Evolutionary conservation across 75 land plant species (phyloP), one percentile per base, ranked within the genome.

Genomic region (Pinus tabuliformis): DNA sequence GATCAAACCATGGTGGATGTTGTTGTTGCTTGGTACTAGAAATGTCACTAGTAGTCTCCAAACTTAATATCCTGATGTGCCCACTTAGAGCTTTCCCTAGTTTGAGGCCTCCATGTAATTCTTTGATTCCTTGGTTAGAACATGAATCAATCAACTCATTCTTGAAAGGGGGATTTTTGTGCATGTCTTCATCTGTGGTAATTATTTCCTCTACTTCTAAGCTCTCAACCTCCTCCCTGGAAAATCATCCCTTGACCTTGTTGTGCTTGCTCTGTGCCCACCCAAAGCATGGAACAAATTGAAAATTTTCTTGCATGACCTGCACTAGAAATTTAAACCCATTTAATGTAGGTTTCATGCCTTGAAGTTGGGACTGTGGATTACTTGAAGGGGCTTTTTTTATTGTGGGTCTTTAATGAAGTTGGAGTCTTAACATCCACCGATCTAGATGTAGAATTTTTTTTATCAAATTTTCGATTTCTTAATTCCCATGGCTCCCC

Each of bases 191-290:
- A 8, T 68, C 71, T 1, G 45, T 68, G n/a, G 71, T 68, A 21
- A 68, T 68, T 1, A 68, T 68, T 68, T 68, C 71, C 49, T 68
- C 71, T 2, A 4, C 71, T 45, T 45, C 49, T 8, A 45, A 45
- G 18, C 37, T 18, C 11, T 68, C 71, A 22, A 18, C 49, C 3
- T 68, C 71, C 22, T 68, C 45, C 71, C 39, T 68, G 49, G 71
- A 49, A 14, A 39, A 73, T 26, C 75, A 73, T 26, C 75, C 75
- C n/a, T 76, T 76, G 45, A 49, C 28, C 78, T 76, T 76, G n/a
- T 80, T 54, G 63, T 80, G 72, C 81, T 74, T 42, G 77, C 70
- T 49, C 75, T 77, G 80, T 80, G 81, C 21, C 81, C 81, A 8
- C 81, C 81, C 57, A 80, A 73, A 28, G 81, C 81, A 49, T 80